Evolutionary conservation across 495 filamentous ascomycete species (phyloP), one percentile per base, ranked within the genome.

Genomic region (Tuber indicum): DNA sequence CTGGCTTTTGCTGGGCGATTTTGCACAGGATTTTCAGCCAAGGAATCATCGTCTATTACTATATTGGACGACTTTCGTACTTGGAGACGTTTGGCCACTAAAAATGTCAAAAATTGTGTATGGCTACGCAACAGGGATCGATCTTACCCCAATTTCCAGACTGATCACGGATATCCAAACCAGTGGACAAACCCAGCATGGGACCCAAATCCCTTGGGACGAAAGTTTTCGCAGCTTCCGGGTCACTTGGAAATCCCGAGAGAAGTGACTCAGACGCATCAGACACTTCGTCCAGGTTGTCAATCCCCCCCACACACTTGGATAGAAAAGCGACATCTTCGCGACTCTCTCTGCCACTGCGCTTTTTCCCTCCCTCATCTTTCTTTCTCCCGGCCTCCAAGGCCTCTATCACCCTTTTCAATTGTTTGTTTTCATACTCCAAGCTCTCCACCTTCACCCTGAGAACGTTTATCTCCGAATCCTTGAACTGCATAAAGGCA

Each of bases 21-120:
- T 17, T 26, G 26, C 17, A 36, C 9, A 12, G 58, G 58, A 66
- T 66, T 19, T 36, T 36, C 58, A 32, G 12, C 58, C 26, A 66
- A 7, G 36, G 58, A 36, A 19, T 66, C 32, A 66, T 66, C 58
- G 3, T 17, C 58, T 66, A 66, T 66, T 0, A 36, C 58, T 26
- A 66, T 66, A 66, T 19, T 36, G 14, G 58, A 66, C 4, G 58
- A 66, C 58, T 66, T 66, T 36, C 58, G 58, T 66, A 66, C 58
- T 66, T 66, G 58, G 5, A 66, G 58, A 36, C 58, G 58, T 66
- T 66, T 66, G 58, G 58, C 58, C 32, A 66, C 58, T 66, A 66
- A 66, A 66, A 66, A 1, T 66, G 58, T 66, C 36, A 66, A 66
- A 36, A 16, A 1, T 66, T 66, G 26, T 36, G 9, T 41, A 32